Evolutionary conservation across 345 rosid species (phyloP).

Genomic region (Eucalyptus sp.): DNA sequence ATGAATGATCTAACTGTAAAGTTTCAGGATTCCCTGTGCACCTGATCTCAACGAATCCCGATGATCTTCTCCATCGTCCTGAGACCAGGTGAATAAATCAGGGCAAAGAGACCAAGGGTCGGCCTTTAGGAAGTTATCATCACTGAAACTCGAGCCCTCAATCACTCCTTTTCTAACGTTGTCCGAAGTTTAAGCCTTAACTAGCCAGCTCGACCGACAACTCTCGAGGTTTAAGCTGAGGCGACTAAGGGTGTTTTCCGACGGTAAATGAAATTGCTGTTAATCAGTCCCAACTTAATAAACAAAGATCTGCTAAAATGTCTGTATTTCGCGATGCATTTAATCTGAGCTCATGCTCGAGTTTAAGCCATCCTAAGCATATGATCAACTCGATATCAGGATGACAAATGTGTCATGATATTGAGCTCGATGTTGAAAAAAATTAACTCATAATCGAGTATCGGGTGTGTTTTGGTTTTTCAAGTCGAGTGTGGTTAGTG

Average conservation of each 20-base stretch:
- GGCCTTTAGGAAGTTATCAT: not conserved
- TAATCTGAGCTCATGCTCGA: not conserved
- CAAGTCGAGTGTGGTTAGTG: not conserved
- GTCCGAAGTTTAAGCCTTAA: not conserved
- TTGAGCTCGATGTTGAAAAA: not conserved
- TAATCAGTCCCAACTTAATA: not conserved
- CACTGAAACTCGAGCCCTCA: not conserved
- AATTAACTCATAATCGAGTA: not conserved
- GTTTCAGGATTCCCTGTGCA: not conserved
- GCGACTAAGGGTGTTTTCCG: not conserved
- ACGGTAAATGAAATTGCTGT: not conserved
- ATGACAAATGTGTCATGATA: not conserved
- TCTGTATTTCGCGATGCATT: accelerated
- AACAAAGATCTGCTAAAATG: not conserved
- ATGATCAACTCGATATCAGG: not conserved
- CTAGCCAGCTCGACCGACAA: not conserved
- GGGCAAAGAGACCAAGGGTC: not conserved
- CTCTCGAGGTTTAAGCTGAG: not conserved
- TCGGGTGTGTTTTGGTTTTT: accelerated
- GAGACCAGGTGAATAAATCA: not conserved
- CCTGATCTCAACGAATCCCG: not conserved
- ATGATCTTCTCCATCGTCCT: not conserved
- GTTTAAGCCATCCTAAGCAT: not conserved
- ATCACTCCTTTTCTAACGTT: not conserved
- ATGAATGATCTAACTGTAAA: not conserved